Percentiles rank a stretch among this genome's conserved stretches.
These are phyloP conservation scores for Panaeolus cyanescens DNA, from an alignment of 768 basidiomycete genomes.

Conservation along the genomic window DNA sequence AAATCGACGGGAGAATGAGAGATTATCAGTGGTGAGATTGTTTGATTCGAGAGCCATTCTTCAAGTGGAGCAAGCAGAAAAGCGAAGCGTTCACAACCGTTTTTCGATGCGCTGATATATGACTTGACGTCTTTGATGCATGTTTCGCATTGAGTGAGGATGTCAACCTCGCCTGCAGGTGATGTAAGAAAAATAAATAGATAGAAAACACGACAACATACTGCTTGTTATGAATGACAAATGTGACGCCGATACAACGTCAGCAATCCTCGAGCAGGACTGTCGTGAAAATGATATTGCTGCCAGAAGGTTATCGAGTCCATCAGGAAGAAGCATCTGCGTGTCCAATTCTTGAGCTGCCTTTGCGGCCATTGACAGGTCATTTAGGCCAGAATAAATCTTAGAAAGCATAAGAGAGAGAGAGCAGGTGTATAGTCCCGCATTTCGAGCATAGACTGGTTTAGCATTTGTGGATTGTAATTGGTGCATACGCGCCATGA, in stretches of 20 bases:
- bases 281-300: neutral
- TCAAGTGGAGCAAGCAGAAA: slow-evolving; percentile 9
- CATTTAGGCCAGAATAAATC: neutral
- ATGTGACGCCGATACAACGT: neutral
- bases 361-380: neutral
- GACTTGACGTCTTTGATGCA: neutral
- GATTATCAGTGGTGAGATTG: neutral
- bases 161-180: slow-evolving; percentile 6
- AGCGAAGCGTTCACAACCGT: neutral
- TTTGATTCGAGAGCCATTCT: slow-evolving; percentile 6
- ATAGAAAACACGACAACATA: neutral
- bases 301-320: neutral
- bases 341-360: neutral
- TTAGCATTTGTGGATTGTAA: neutral
- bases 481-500: neutral
- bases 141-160: neutral
- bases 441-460: neutral
- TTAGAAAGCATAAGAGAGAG: neutral
- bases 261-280: neutral
- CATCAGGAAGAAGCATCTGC: neutral
- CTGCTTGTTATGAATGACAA: neutral
- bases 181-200: neutral
- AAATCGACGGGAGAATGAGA: neutral
- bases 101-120: neutral
- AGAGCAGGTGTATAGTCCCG: neutral